Evolutionary conservation across 176 grass and related monocot genomes (phyloP), one percentile per base, ranked within the genome.

Genomic region (Microstegium vimineum): DNA sequence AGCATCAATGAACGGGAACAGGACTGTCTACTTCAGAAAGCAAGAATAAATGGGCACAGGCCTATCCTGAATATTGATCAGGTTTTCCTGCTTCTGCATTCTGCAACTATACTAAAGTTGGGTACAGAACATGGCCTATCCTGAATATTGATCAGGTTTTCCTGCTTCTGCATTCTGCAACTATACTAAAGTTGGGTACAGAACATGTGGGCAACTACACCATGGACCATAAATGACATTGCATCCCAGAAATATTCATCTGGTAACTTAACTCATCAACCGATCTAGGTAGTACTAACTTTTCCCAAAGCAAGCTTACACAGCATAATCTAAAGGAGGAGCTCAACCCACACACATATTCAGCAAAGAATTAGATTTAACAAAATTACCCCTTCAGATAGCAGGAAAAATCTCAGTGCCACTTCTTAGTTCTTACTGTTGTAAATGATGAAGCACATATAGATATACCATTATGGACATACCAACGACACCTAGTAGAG

Each of bases 121-220:
- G n/a, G n/a, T n/a, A n/a, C n/a, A n/a, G n/a, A n/a, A n/a, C n/a
- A n/a, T n/a, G n/a, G n/a, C n/a, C n/a, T n/a, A n/a, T n/a, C n/a
- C n/a, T 45, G 67, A 17, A 66, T 32, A 66, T 56, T 16, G 0
- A 26, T 45, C 6, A 1, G 15, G 6, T 23, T 42, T 42, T 45
- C 14, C 46, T 68, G 12, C 33, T 57, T 41, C 30, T 80, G 59
- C 20, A 25, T n/a, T n/a, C n/a, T n/a, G 47, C 47, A 51, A 61
- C 43, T 25, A 62, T 23, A 31, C 68, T 35, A 25, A 73, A 67
- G 46, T 54, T 80, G n/a, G 14, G 33, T 17, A 43, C 73, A 81
- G 23, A 62, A 79, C 68, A 83, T 83, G 45, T 62, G 60, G 74
- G 49, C 67, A 68, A 45, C 47, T 26, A 62, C 23, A 62, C 33